These are phyloP conservation scores for Populus euphratica DNA, from an alignment of 345 rosid species.

Conservation along the genomic window DNA sequence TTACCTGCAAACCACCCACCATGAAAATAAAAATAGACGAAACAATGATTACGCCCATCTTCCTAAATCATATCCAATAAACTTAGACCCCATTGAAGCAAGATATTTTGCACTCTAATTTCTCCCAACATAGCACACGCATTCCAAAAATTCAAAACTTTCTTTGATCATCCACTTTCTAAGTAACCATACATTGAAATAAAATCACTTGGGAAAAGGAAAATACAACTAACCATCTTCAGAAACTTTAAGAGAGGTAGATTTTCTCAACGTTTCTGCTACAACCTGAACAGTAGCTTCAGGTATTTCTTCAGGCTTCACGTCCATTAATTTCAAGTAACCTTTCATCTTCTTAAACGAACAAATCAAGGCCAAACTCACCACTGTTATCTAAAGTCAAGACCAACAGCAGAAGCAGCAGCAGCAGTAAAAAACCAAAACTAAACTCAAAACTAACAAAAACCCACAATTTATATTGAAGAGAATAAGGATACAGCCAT, in stretches of 20 bases:
- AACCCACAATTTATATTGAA: not conserved
- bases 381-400: constrained; percentile 58
- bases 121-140: not conserved
- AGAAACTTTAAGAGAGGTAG: constrained; percentile 68
- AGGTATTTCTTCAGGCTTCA: constrained; percentile 66
- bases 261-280: constrained; percentile 71
- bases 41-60: not conserved
- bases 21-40: not conserved
- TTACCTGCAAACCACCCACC: constrained; percentile 40
- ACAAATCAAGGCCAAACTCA: constrained; percentile 81
- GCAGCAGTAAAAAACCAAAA: not conserved
- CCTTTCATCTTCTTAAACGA: constrained; percentile 85
- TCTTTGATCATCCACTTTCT: not conserved
- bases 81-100: not conserved
- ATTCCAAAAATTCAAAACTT: not conserved
- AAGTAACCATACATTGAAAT: not conserved
- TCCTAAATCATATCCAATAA: not conserved
- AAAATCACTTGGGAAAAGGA: not conserved
- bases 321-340: constrained; percentile 60
- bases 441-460: not conserved
- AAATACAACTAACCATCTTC: constrained; percentile 66
- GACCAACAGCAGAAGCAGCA: constrained; percentile 13
- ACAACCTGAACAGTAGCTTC: constrained; percentile 73
- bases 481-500: constrained; percentile 65
- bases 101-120: not conserved